phyloP scores from a whole-genome alignment of 805 yeast genomes.

The Starmera pachycereana region DNA sequence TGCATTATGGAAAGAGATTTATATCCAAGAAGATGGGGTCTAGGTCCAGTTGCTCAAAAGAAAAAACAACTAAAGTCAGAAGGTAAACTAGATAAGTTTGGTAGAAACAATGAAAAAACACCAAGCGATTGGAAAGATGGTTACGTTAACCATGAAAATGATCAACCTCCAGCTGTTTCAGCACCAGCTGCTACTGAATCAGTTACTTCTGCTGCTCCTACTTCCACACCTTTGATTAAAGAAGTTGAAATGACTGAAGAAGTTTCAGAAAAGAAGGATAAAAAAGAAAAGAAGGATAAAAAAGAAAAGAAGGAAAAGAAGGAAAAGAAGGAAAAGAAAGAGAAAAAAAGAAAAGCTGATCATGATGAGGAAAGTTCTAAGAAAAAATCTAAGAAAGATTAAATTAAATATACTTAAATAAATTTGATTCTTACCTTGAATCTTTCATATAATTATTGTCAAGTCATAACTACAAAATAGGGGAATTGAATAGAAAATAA shows the following conservation, averaged over 20 bases:
- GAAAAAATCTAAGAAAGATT: slow-evolving; percentile 6
- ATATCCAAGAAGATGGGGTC: slow-evolving; percentile 99
- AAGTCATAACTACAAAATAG: too few relatives aligned
- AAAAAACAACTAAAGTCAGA: slow-evolving; percentile 97
- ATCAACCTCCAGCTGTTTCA: slow-evolving; percentile 39
- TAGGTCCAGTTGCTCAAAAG: slow-evolving; percentile 97
- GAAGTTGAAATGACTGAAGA: slow-evolving; percentile 24
- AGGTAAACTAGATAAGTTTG: slow-evolving; percentile 94
- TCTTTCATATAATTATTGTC: too few relatives aligned
- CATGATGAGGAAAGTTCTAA: slow-evolving; percentile 39
- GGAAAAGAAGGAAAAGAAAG: slow-evolving; percentile 56
- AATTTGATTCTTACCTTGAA: too few relatives aligned
- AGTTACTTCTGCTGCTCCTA: slow-evolving; percentile 19
- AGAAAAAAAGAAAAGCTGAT: slow-evolving; percentile 41
- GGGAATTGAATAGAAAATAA: too few relatives aligned
- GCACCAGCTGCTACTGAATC: slow-evolving; percentile 28
- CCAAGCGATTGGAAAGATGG: slow-evolving; percentile 87
- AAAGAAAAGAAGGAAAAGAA: slow-evolving; percentile 46
- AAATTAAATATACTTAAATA: too few relatives aligned
- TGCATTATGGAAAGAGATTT: slow-evolving; percentile 99
- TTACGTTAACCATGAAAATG: slow-evolving; percentile 64
- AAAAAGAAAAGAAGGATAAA: slow-evolving; percentile 41
- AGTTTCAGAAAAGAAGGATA: slow-evolving; percentile 21
- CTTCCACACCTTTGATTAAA: slow-evolving; percentile 39
- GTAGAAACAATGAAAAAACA: slow-evolving; percentile 87